Evolutionary conservation across 2,329 filamentous ascomycete genomes (phyloP), one percentile per base, ranked within the genome.

Genomic region (Ambrosiella xylebori): DNA sequence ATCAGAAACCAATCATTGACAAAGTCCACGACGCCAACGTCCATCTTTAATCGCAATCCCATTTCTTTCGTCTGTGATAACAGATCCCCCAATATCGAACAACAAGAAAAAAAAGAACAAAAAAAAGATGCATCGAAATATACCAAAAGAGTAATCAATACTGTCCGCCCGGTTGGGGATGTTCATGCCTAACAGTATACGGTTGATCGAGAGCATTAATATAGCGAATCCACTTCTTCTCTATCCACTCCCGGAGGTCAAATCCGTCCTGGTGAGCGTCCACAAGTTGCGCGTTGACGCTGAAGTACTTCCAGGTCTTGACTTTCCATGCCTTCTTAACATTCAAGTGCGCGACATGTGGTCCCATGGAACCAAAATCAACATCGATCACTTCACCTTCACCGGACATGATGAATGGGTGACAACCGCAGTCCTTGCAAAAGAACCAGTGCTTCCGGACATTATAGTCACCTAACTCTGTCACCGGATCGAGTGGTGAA

Each of bases 391-490:
- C 45, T 40, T 60, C 56, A 1, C 55, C 57, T 35, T 56, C 37
- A 2, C 56, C 61, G 19, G 54, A 52, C 15, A 70, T 62, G 3
- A 65, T 66, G 61, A 75, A 71, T 39, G 69, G 68, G 5, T 70
- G 62, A 3, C 71, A 68, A 0, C 71, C 72, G 61, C 73, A 75
- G 0, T 66, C 60, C 51, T 60, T 61, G 57, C 61, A 62, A 58
- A 62, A 62, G 15, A 64, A 62, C n/a, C 61, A 65, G 54, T 66
- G 64, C 2, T 64, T 61, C 58, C 64, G 64, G 57, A 66, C 67
- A n/a, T 66, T 66, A 59, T 74, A 75, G 55, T 69, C 70, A 15
- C 68, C 69, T 1, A 77, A 63, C 9, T 70, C 70, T 0, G 62
- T 57, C 17, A 70, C 61, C 5, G 69, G 70, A 54, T 70, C 64